Conservation (phyloP, 257 asterid genomes). For the Leonotis leonurus region DNA sequence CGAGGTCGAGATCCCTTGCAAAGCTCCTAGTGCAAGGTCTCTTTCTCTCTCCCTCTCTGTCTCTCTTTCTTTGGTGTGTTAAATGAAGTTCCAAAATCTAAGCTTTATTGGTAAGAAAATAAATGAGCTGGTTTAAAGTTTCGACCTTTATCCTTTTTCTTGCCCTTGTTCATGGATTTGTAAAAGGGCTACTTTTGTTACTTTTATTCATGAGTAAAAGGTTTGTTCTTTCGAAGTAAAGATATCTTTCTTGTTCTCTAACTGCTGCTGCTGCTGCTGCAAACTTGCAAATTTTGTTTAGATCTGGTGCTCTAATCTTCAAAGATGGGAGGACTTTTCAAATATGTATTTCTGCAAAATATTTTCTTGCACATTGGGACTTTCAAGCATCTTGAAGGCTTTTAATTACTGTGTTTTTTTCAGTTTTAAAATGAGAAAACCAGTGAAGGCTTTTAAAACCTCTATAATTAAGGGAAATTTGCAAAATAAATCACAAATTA, state of each 20-base stretch:
- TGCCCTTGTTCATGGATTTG: not conserved
- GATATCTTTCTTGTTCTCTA: not conserved
- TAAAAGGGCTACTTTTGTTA: not conserved
- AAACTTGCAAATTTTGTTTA: not conserved
- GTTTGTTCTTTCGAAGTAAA: not conserved
- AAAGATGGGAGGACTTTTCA: not conserved
- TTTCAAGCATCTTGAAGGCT: not conserved
- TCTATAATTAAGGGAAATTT: too few relatives aligned
- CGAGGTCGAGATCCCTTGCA: conserved; percentile 61
- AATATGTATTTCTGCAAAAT: not conserved
- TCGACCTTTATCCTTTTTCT: not conserved
- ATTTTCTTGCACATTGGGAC: not conserved
- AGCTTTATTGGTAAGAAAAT: not conserved
- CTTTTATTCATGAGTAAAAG: not conserved
- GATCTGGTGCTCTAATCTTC: conserved; percentile 12
- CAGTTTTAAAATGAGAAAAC: not conserved
- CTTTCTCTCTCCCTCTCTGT: not conserved
- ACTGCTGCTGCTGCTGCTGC: not conserved
- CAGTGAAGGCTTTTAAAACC: not conserved
- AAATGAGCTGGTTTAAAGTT: conserved; percentile 1
- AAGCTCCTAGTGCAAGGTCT: conserved; percentile 88
- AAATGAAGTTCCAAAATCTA: not conserved
- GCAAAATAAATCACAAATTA: too few relatives aligned
- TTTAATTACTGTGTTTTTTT: not conserved
- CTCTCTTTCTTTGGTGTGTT: not conserved